Base-by-base conservation (phyloP, 2,329 filamentous ascomycete species). In the Colletotrichum brevisporum region DNA sequence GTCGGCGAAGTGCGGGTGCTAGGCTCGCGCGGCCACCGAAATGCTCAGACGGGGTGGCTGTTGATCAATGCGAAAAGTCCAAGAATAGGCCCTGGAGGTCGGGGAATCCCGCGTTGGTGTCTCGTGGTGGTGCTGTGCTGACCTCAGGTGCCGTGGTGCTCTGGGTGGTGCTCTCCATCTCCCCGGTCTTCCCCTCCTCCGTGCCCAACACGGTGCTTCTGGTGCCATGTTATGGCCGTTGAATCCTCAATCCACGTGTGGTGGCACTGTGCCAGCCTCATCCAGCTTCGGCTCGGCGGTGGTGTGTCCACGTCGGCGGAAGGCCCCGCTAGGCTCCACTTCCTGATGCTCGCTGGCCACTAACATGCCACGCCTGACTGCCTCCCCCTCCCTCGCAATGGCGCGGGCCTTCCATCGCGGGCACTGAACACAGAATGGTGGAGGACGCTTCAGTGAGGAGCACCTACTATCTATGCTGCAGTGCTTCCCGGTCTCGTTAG, bases 21-120 rank as follows among this genome's bases (percentile, higher is more conserved):
- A 41, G 26, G 15, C 10, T 39, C 13, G 26, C 8, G 31, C 18
- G 43, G 8, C 16, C 47, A 10, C 15, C 12, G 51, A 27, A 12
- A 53, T 55, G 62, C 62, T 66, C 54, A 69, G 55, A 51, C 66
- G 18, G 43, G 43, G 50, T 54, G 27, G 48, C 26, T 51, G 67
- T 52, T 56, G 62, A 66, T 69, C 62, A 67, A 67, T 67, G 62
- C 67, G 41, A 48, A 51, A 60, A 1, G 53, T 66, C 62, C 62
- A 51, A 66, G 55, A 69, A 69, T 66, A 69, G 67, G 50, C 41
- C 16, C 31, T 52, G 10, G n/a, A 56, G 45, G 51, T 69, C 62
- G 62, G 67, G 67, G 63, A 31, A 69, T 69, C 51, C 62, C 62
- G 62, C 51, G 51, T 52, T 52, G 31, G 51, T 56, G 18, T 45